Base-by-base conservation (phyloP, 2,329 filamentous ascomycete genomes). In the Trichoderma cornu-damae region DNA sequence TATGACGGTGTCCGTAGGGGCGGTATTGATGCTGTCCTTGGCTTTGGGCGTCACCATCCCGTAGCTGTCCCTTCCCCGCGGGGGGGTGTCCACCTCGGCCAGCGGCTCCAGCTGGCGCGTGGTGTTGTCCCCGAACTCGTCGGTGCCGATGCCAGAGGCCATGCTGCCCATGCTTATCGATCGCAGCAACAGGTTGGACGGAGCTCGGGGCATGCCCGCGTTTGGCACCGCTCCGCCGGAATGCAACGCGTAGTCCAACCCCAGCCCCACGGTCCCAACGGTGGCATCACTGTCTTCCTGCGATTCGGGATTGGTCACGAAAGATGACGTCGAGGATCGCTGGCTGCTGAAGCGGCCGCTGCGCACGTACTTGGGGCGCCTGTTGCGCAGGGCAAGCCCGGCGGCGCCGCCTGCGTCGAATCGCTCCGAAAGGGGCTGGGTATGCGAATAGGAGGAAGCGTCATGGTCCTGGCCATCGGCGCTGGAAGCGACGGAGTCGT, bases 81-180 rank as follows among this genome's bases (percentile, higher is more conserved):
- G 66, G 4, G 72, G 72, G 64, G 74, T 70, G 65, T 81, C 72
- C 49, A 75, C 71, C 66, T 83, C 79, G 48, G 77, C 72, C 20
- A 79, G 70, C 4, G 78, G 75, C 61, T 78, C 79, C 26, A 83
- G 72, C 35, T 77, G 79, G 46, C 71, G 73, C 37, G 69, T 67
- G 28, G 68, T 54, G 28, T 68, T 54, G 63, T 67, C 28, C 80
- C 78, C 71, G 49, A 72, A 71, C 18, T 85, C 82, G n/a, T 85
- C 81, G 46, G 80, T 74, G 1, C 87, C 89, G 37, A 73, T 64
- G 4, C 68, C 71, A 4, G 91, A 96, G 2, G 85, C 88, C 75
- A 96, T 90, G 69, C 93, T 96, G 20, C 91, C 91, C 59, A 96
- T 80, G 72, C 92, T 96, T 60, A 92, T 86, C 9, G 91, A 83